A percentile compares a stretch with the other conserved stretches of the same genome.
Evolutionary conservation across 495 filamentous ascomycete species (phyloP).

Genomic region (Opeltia flavorubescens): DNA sequence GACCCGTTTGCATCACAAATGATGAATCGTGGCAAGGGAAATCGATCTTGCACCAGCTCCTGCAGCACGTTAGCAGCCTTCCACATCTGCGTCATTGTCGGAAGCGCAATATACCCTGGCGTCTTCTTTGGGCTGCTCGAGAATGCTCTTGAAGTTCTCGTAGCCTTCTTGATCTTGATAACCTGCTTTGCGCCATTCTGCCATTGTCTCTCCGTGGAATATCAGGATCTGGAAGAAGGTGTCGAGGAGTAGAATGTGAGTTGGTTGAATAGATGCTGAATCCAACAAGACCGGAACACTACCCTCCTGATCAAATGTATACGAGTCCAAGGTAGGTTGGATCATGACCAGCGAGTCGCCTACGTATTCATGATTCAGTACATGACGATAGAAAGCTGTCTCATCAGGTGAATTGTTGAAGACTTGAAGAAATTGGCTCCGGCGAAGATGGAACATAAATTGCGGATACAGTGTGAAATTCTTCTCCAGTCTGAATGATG

Average conservation of each 20-base stretch:
- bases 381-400: conserved; percentile 95
- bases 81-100: not conserved
- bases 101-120: conserved; percentile 52
- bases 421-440: conserved; percentile 95
- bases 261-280: conserved; percentile 88
- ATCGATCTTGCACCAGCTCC: conserved; percentile 95
- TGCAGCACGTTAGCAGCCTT: conserved; percentile 23
- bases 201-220: conserved; percentile 95
- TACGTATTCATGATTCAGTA: conserved; percentile 94
- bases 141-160: conserved; percentile 79
- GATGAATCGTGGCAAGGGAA: conserved; percentile 96
- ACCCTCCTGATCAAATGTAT: conserved; percentile 89
- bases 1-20: conserved; percentile 97
- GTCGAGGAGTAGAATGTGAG: conserved; percentile 88
- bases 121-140: conserved; percentile 96
- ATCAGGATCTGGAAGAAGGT: conserved; percentile 99
- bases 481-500: conserved; percentile 95
- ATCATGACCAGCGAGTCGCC: conserved; percentile 98
- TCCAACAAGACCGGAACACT: conserved; percentile 85
- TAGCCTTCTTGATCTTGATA: conserved; percentile 99
- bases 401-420: conserved; percentile 99
- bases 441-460: conserved; percentile 98
- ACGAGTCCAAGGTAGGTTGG: conserved; percentile 93
- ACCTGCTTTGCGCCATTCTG: conserved; percentile 95
- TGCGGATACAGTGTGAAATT: conserved; percentile 99